phyloP scores from a whole-genome alignment of 805 yeast species.

The Metschnikowia gruessii region DNA sequence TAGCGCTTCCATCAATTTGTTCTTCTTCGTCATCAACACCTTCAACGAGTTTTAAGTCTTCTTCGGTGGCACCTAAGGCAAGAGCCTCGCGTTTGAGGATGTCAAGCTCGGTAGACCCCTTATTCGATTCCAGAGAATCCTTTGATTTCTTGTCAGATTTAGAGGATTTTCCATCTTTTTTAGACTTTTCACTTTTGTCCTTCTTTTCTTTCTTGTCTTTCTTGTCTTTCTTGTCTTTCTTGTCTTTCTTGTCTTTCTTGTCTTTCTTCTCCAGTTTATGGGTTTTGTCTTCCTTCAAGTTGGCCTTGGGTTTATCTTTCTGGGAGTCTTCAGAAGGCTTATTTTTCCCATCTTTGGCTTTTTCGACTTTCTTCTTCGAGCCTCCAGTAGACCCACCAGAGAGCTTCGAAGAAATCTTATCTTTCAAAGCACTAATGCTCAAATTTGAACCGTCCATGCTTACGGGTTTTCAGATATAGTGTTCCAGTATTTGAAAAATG shows the following conservation, averaged over 20 bases:
- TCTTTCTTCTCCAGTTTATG: neutral
- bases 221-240: no score
- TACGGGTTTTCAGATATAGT: neutral
- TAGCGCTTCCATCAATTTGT: slow-evolving; percentile 41
- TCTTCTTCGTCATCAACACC: slow-evolving; percentile 55
- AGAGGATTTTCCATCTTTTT: slow-evolving; percentile 14
- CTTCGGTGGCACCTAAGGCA: slow-evolving; percentile 83
- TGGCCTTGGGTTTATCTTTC: neutral
- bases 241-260: no score
- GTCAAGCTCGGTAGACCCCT: slow-evolving; percentile 13
- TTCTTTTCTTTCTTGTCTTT: neutral
- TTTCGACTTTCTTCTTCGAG: neutral
- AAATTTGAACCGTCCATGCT: slow-evolving; percentile 45
- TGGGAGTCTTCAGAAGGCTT: neutral
- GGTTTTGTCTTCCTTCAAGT: neutral
- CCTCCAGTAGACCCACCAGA: neutral
- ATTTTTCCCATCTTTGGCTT: neutral
- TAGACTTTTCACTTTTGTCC: neutral
- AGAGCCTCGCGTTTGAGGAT: slow-evolving; percentile 70
- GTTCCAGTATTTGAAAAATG: neutral
- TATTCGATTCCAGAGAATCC: slow-evolving; percentile 2
- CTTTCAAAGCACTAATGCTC: slow-evolving; percentile 58
- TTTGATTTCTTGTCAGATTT: slow-evolving; percentile 8
- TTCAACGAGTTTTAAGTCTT: slow-evolving; percentile 63
- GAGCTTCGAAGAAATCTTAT: slow-evolving; percentile 57